Evolutionary conservation across 108 stramenopile genomes (phyloP).

Genomic region (Heterococcus sp.): DNA sequence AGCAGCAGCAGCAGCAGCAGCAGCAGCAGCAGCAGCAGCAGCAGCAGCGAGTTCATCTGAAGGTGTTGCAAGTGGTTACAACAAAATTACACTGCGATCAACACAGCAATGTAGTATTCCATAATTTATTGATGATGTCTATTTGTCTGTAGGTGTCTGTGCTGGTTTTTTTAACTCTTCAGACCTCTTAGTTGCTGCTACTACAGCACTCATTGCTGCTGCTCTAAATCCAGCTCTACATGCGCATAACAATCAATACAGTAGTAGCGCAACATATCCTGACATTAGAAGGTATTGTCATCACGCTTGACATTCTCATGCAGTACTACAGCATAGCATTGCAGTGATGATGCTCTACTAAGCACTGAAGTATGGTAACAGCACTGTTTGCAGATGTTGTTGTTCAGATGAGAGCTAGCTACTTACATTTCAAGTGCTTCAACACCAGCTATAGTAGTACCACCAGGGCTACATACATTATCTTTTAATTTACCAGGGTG

Average conservation of each 20-base stretch:
- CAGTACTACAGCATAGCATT: too few relatives aligned
- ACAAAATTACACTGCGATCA: neutral
- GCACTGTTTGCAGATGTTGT: too few relatives aligned
- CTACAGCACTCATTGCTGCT: slow-evolving; percentile 51
- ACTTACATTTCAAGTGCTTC: slow-evolving; percentile 74
- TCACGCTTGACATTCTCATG: too few relatives aligned
- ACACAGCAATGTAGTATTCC: neutral
- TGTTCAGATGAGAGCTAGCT: too few relatives aligned
- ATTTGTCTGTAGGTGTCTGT: neutral
- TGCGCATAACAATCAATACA: neutral
- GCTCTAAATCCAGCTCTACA: slow-evolving; percentile 54
- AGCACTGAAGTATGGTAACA: too few relatives aligned
- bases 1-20: slow-evolving; percentile 1
- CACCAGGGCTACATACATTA: slow-evolving; percentile 80
- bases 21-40: neutral
- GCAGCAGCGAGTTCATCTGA: neutral
- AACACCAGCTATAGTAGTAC: slow-evolving; percentile 89
- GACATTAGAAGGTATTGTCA: neutral
- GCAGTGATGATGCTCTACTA: too few relatives aligned
- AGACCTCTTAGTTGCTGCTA: slow-evolving; percentile 24
- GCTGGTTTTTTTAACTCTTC: neutral
- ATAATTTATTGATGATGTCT: neutral
- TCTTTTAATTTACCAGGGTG: slow-evolving; percentile 91
- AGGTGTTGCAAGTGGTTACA: neutral
- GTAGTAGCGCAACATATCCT: neutral